These are phyloP conservation scores for Lizonia empirigonia DNA, from an alignment of 2,329 filamentous ascomycete species.

Conservation along the genomic window DNA sequence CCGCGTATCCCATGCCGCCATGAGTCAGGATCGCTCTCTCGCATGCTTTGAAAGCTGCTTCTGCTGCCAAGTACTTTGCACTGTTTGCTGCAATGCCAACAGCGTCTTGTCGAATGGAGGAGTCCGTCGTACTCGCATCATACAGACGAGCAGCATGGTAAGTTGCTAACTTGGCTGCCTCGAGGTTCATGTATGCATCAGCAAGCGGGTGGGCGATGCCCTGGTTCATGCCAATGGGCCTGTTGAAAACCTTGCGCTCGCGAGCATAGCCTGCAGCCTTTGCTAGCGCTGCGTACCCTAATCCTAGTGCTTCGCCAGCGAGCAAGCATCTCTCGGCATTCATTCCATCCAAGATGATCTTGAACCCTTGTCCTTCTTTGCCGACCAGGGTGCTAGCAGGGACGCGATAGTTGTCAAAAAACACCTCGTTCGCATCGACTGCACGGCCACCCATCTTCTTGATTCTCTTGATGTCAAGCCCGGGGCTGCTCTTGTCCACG, in stretches of 20 bases:
- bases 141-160: conserved; percentile 66
- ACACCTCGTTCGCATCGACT: conserved; percentile 85
- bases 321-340: conserved; percentile 56
- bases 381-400: conserved; percentile 70
- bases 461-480: conserved; percentile 72
- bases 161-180: conserved; percentile 65
- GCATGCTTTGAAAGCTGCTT: conserved; percentile 65
- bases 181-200: conserved; percentile 64
- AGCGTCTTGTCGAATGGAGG: conserved; percentile 41
- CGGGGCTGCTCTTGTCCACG: conserved; percentile 65
- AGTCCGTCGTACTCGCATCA: conserved; percentile 51
- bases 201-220: conserved; percentile 65
- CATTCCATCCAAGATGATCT: conserved; percentile 62
- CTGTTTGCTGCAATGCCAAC: conserved; percentile 62
- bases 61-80: conserved; percentile 64
- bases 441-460: conserved; percentile 85
- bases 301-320: conserved; percentile 77
- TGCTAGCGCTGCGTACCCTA: conserved; percentile 71
- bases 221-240: conserved; percentile 65
- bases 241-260: conserved; percentile 60
- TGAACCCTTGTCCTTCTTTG: conserved; percentile 76
- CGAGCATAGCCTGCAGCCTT: conserved; percentile 54
- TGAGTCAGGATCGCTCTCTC: conserved; percentile 62
- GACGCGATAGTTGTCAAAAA: conserved; percentile 79
- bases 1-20: conserved; percentile 68